Conservation (phyloP, 2,329 filamentous ascomycete species). For the Alternaria angustiovoidea region DNA sequence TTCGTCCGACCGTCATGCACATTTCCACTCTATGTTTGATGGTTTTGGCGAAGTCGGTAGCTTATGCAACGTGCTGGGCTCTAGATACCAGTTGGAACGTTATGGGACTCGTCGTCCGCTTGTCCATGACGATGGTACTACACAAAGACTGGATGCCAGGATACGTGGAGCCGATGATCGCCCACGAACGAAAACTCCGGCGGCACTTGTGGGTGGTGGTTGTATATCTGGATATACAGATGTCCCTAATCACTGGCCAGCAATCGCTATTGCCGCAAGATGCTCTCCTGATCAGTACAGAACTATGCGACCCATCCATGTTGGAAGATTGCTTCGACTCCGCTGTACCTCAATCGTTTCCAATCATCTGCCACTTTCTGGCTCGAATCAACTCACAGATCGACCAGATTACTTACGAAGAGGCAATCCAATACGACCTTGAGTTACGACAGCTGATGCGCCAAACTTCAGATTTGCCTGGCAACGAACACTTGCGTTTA, state of each 20-base stretch:
- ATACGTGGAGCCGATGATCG: slow-evolving; percentile 4
- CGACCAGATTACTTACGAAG: background rate
- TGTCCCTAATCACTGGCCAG: background rate
- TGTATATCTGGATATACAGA: background rate
- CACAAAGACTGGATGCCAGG: slow-evolving; percentile 25
- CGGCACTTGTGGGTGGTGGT: background rate
- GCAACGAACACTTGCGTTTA: background rate
- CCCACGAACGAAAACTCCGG: background rate
- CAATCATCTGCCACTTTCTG: background rate
- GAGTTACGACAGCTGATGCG: background rate
- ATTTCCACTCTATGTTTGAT: slow-evolving; percentile 31
- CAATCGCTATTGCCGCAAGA: background rate
- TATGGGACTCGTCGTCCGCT: slow-evolving; percentile 26
- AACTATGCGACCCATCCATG: background rate
- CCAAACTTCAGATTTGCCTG: background rate
- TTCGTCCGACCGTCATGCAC: slow-evolving; percentile 20
- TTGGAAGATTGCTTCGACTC: background rate
- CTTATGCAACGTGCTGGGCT: slow-evolving; percentile 33
- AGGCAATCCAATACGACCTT: background rate
- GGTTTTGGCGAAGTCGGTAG: slow-evolving; percentile 34
- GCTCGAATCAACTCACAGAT: background rate
- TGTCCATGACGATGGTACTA: slow-evolving; percentile 29
- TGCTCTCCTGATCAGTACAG: background rate
- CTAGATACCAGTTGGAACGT: slow-evolving; percentile 33
- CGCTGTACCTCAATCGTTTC: background rate